phyloP scores from a whole-genome alignment of 2,329 filamentous ascomycete species.

The Ophiostoma montium region DNA sequence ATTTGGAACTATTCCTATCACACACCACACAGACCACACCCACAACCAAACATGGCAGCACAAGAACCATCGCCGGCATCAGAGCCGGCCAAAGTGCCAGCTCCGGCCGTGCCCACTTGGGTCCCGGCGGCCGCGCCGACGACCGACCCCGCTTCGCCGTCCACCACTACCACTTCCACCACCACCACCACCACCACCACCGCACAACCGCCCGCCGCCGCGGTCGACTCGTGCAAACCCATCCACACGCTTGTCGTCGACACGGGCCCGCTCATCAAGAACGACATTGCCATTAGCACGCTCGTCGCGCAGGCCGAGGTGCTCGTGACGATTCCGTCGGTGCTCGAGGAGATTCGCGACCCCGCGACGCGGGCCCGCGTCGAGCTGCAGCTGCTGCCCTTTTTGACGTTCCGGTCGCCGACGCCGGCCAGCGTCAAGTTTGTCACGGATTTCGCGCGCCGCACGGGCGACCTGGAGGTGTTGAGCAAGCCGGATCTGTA shows the following conservation, averaged over 20 bases:
- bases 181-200: background rate
- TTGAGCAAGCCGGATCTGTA: conserved; percentile 82
- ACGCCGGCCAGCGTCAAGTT: conserved; percentile 63
- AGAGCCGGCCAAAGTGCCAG: background rate
- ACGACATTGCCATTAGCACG: conserved; percentile 72
- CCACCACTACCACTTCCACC: background rate
- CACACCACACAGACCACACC: background rate
- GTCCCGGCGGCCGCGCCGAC: background rate
- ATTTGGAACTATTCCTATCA: background rate
- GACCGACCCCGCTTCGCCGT: background rate
- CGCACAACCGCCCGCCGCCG: background rate
- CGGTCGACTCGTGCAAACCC: conserved; percentile 34
- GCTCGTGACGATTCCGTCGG: conserved; percentile 71
- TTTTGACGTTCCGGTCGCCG: conserved; percentile 64
- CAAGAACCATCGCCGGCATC: background rate
- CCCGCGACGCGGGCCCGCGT: conserved; percentile 65
- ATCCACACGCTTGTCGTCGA: conserved; percentile 80
- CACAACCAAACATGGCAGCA: background rate
- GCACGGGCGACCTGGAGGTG: conserved; percentile 79
- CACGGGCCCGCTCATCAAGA: conserved; percentile 85
- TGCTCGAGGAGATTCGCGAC: conserved; percentile 81
- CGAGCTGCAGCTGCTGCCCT: conserved; percentile 73
- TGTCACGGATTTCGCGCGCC: conserved; percentile 71
- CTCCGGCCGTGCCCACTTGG: background rate
- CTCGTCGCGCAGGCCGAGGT: conserved; percentile 63